Percentiles rank a stretch among this genome's conserved stretches.
These are phyloP conservation scores for Sporothrix inflata DNA, from an alignment of 2,329 filamentous ascomycete species.

Conservation along the genomic window DNA sequence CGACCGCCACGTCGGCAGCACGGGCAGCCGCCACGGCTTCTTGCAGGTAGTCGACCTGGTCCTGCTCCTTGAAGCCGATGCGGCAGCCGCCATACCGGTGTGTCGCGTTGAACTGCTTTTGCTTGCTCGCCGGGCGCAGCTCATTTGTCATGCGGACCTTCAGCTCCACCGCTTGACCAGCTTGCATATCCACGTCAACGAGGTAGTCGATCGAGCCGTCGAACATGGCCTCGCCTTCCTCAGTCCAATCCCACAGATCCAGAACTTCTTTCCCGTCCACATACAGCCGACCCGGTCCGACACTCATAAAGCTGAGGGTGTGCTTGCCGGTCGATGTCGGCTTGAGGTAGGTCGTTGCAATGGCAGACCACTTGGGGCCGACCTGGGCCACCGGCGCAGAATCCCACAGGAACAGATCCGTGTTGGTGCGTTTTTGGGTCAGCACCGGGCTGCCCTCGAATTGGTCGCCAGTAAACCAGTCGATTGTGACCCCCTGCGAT, in stretches of 20 bases:
- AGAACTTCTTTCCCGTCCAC: constrained; percentile 63
- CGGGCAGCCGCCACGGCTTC: constrained; percentile 66
- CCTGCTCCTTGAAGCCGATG: constrained; percentile 71
- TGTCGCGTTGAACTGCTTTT: constrained; percentile 59
- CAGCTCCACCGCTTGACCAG: constrained; percentile 62
- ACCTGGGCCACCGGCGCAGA: constrained; percentile 64
- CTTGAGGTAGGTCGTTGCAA: constrained; percentile 63
- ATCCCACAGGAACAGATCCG: constrained; percentile 72
- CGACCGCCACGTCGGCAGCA: constrained; percentile 66
- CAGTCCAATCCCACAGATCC: constrained; percentile 71
- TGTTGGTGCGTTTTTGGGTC: constrained; percentile 63
- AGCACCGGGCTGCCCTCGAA: constrained; percentile 62
- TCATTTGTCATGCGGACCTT: constrained; percentile 69
- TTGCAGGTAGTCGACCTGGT: constrained; percentile 63
- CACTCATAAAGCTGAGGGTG: constrained; percentile 69
- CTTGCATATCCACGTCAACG: constrained; percentile 62
- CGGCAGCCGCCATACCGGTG: constrained; percentile 73
- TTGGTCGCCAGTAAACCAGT: constrained; percentile 67
- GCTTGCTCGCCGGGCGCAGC: constrained; percentile 63
- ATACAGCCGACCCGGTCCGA: constrained; percentile 65
- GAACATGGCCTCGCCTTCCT: constrained; percentile 72
- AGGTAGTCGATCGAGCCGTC: constrained; percentile 68
- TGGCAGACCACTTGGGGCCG: constrained; percentile 66
- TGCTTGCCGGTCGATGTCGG: constrained; percentile 63
- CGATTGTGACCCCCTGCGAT: constrained; percentile 63